phyloP scores from a whole-genome alignment of 1,284 basidiomycete species.

The Ustilago trichophora region DNA sequence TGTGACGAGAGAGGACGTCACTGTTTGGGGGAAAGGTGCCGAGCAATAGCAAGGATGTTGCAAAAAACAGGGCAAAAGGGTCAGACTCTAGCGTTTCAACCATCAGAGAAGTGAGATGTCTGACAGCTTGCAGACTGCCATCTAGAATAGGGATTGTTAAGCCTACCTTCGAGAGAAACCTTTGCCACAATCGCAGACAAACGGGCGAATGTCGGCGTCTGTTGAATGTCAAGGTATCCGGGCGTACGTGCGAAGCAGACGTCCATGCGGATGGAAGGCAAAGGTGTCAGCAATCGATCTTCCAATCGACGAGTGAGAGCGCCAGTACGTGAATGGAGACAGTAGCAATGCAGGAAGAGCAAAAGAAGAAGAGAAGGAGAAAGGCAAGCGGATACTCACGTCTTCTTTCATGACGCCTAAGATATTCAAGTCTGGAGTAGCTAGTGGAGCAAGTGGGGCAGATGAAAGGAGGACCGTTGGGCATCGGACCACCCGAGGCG shows the following conservation, averaged over 20 bases:
- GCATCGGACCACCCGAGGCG: slow-evolving; percentile 21
- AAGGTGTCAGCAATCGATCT: too few species aligned
- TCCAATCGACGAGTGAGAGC: too few species aligned
- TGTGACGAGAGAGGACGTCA: slow-evolving; percentile 64
- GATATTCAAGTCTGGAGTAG: slow-evolving; percentile 65
- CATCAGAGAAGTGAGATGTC: background rate
- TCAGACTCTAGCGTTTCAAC: too few species aligned
- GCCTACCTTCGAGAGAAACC: slow-evolving; percentile 62
- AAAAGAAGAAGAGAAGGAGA: too few species aligned
- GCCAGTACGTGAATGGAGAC: too few species aligned
- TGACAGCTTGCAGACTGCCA: background rate
- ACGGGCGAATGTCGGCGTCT: slow-evolving; percentile 64
- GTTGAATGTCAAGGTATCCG: background rate
- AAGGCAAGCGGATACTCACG: slow-evolving; percentile 34
- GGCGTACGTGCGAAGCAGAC: too few species aligned
- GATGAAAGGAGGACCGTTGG: slow-evolving; percentile 61
- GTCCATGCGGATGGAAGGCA: too few species aligned
- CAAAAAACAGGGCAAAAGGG: background rate
- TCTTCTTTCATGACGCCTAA: slow-evolving; percentile 63
- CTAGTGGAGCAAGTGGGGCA: slow-evolving; percentile 64
- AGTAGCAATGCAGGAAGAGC: too few species aligned
- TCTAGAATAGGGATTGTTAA: background rate
- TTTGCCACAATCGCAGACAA: slow-evolving; percentile 65
- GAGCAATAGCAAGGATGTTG: background rate
- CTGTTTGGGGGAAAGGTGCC: slow-evolving; percentile 18